Base-by-base conservation (phyloP, 805 yeast species). In the Lachancea thermotolerans region DNA sequence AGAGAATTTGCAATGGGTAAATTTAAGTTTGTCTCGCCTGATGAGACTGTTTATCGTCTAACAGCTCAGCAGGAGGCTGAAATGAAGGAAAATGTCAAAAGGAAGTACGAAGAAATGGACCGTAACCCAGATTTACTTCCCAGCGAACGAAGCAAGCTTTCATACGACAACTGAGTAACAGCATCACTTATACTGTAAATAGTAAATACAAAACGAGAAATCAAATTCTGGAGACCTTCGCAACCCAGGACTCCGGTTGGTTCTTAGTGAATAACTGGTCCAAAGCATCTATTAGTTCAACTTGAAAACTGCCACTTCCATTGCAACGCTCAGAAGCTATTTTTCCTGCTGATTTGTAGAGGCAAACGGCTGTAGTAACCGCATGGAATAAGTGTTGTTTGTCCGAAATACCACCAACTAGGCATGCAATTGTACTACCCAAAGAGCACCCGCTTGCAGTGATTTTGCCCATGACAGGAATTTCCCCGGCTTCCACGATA, bases 1-100 rank as follows among this genome's bases (percentile, higher is more conserved):
- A 75, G 95, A 55, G 96, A 91, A 54, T 91, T 93, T 70, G 96
- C 95, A 1, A 79, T 85, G 54, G 99, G 99, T 29, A 79, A 81
- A 55, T 89, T 90, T 65, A 74, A 73, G 45, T 93, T 93, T 67
- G 84, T 87, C 34, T 79, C 90, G 10, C 95, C 96, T 10, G 78
- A 82, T 61, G 80, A 81, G 60, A 75, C 82, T 3, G 95, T 91
- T 40, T 79, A 75, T 53, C 85, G 83, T 16, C 71, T 89, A 54
- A 78, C 88, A 0, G 66, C 68, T 36, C 78, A 77, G 39, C 89
- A 88, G 66, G 84, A 78, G 56, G 69, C 67, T 39, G 72, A 70
- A 42, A 69, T 82, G 60, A 69, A 70, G 46, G 65, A 68, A 33
- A 69, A 68, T 45, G 82, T 79, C 4, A 73, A 72, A 51, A 66